Conservation (phyloP, 2,329 filamentous ascomycete genomes). For the Dryadomyces quercus-mongolicae region DNA sequence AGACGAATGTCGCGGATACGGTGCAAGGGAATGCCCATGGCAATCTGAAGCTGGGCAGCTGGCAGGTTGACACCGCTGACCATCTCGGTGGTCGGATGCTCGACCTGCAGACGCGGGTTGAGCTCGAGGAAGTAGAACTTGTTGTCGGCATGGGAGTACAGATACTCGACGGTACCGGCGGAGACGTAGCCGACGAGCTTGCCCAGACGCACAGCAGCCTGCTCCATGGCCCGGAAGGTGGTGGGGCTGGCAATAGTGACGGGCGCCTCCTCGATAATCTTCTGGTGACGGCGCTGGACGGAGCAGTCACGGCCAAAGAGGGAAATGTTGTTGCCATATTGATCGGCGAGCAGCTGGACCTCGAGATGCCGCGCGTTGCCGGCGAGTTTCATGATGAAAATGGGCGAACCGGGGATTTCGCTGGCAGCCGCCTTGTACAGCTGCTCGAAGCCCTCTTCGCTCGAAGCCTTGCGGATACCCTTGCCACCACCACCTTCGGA, state of each 20-base stretch:
- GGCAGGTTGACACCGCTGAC: slow-evolving; percentile 95
- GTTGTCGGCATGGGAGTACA: slow-evolving; percentile 95
- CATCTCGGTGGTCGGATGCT: slow-evolving; percentile 99
- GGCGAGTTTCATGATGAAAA: slow-evolving; percentile 99
- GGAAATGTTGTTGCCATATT: slow-evolving; percentile 99
- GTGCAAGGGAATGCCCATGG: slow-evolving; percentile 95
- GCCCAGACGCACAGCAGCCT: slow-evolving; percentile 86
- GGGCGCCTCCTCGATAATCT: slow-evolving; percentile 98
- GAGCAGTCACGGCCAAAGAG: slow-evolving; percentile 98
- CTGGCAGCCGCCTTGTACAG: slow-evolving; percentile 93
- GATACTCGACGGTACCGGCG: slow-evolving; percentile 95
- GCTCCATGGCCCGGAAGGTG: slow-evolving; percentile 94
- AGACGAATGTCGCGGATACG: slow-evolving; percentile 92
- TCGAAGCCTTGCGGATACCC: slow-evolving; percentile 90
- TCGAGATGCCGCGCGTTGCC: slow-evolving; percentile 94
- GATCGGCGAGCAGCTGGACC: slow-evolving; percentile 92
- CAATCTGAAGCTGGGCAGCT: slow-evolving; percentile 93
- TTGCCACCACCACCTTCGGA: slow-evolving; percentile 98
- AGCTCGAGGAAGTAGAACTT: slow-evolving; percentile 99
- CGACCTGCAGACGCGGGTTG: slow-evolving; percentile 97
- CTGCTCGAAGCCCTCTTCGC: slow-evolving; percentile 70
- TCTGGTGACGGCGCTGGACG: slow-evolving; percentile 95
- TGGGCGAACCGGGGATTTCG: slow-evolving; percentile 96
- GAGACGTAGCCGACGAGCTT: slow-evolving; percentile 96
- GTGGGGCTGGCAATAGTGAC: slow-evolving; percentile 85